These are phyloP conservation scores for Sugiyamaella chiloensis DNA, from an alignment of 805 yeast genomes.

Conservation along the genomic window DNA sequence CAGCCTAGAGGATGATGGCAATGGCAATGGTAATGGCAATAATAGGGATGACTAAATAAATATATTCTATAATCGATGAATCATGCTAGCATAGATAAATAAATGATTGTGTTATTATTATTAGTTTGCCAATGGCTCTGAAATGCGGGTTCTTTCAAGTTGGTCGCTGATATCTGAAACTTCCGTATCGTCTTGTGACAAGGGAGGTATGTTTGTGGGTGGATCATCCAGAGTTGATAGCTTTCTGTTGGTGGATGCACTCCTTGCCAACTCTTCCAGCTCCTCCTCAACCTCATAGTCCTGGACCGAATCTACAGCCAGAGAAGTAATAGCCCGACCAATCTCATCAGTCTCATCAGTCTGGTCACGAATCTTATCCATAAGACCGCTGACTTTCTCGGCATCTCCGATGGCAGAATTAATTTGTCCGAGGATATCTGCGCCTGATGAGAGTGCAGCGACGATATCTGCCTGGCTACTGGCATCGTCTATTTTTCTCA, in stretches of 20 bases:
- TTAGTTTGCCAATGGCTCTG: conserved; percentile 3
- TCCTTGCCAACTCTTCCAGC: conserved; percentile 33
- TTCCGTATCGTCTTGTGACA: neutral
- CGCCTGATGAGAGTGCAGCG: conserved; percentile 38
- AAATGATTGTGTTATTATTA: conserved; percentile 10
- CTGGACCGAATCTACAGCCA: conserved; percentile 30
- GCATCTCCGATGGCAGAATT: conserved; percentile 43
- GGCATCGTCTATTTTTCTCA: conserved; percentile 44
- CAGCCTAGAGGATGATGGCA: conserved; percentile 48
- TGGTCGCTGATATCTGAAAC: neutral
- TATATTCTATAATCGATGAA: too few species aligned
- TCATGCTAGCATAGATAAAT: too few species aligned
- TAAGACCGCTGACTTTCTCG: conserved; percentile 41
- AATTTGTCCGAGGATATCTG: conserved; percentile 36
- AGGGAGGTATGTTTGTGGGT: neutral
- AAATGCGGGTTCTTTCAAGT: conserved; percentile 2
- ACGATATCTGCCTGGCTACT: conserved; percentile 40
- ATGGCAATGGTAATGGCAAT: neutral
- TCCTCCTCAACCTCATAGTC: conserved; percentile 41
- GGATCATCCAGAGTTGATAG: neutral
- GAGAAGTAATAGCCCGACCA: conserved; percentile 33
- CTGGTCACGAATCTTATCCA: conserved; percentile 42
- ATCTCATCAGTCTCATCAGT: conserved; percentile 39
- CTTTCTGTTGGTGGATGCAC: neutral
- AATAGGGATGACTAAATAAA: neutral